Base-by-base conservation (phyloP, 106 monocot genomes). In the Allium sativum region DNA sequence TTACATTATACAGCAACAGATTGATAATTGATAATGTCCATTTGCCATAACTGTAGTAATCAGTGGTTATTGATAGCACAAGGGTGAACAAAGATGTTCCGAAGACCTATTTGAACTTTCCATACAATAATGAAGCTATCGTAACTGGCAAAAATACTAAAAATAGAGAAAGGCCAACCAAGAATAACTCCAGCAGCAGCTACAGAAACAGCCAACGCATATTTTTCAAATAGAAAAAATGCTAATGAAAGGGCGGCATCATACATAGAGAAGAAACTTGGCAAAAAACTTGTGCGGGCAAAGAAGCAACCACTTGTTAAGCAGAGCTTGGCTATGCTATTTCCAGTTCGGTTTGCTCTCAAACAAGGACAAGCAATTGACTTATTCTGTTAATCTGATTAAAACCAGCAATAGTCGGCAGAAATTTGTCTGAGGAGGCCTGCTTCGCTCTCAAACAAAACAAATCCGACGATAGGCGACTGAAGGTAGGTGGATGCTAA, bases 261-360 rank as follows among this genome's bases (percentile, higher is more conserved):
- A 78, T 99, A 92, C 98, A 99, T 99, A 21, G 98, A 99, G 59
- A 99, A 99, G 53, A 78, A 80, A 77, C 98, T 99, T 44, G 98
- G 98, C 58, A 99, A 48, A 76, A 99, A 92, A 81, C 98, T 99
- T 79, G 92, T 99, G 46, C 98, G 92, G 10, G 98, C 92, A 80
- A 99, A 99, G 85, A 92, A 99, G 63, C 92, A 92, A 61, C 98
- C 98, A 73, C 98, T 99, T 44, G 98, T 85, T 66, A 92, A 68
- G 72, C 85, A 99, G 50, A 99, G 67, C n/a, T n/a, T n/a, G n/a
- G n/a, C n/a, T n/a, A n/a, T n/a, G n/a, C n/a, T n/a, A n/a, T n/a
- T n/a, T n/a, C n/a, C n/a, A n/a, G n/a, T n/a, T n/a, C n/a, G n/a
- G n/a, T n/a, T n/a, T n/a, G n/a, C n/a, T n/a, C n/a, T n/a, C n/a